Percentiles rank a stretch among this genome's conserved stretches.
Conservation (phyloP, 331 rosid species). For the Malus hybrid region DNA sequence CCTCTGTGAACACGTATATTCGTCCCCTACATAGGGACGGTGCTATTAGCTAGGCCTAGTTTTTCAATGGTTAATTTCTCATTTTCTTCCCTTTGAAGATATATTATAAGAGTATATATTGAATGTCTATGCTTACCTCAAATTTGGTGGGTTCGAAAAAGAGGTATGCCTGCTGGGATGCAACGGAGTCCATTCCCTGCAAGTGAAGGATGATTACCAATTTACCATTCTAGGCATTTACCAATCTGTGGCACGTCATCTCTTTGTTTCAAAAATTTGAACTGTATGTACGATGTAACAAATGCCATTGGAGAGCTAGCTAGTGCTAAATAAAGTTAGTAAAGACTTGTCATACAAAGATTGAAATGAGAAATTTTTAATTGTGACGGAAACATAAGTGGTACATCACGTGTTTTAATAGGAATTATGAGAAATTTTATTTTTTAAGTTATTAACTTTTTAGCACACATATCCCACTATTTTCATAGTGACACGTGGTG, state of each 20-base stretch:
- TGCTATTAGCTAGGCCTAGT: not conserved
- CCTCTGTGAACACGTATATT: conserved; percentile 80
- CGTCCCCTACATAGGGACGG: conserved; percentile 34
- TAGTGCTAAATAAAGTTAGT: not conserved
- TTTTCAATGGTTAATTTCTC: not conserved
- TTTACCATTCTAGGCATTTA: not conserved
- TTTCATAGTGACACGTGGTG: too few species aligned
- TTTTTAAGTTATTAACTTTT: too few species aligned
- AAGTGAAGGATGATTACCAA: conserved; percentile 9
- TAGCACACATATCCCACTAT: too few species aligned
- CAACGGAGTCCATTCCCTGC: conserved; percentile 76
- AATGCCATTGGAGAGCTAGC: not conserved
- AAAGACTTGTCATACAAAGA: not conserved
- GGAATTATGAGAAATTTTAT: too few species aligned
- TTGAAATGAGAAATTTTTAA: not conserved
- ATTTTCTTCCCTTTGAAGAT: not conserved
- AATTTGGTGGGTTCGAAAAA: conserved; percentile 74
- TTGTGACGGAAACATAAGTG: too few species aligned
- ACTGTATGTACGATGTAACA: not conserved
- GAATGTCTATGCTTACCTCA: conserved; percentile 39
- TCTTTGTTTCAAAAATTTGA: not conserved
- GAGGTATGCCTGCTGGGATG: conserved; percentile 85
- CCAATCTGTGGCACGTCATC: not conserved
- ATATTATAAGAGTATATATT: not conserved
- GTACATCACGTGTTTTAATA: too few species aligned